Conservation (phyloP, 1,284 basidiomycete species). For the Pseudozyma sp. region DNA sequence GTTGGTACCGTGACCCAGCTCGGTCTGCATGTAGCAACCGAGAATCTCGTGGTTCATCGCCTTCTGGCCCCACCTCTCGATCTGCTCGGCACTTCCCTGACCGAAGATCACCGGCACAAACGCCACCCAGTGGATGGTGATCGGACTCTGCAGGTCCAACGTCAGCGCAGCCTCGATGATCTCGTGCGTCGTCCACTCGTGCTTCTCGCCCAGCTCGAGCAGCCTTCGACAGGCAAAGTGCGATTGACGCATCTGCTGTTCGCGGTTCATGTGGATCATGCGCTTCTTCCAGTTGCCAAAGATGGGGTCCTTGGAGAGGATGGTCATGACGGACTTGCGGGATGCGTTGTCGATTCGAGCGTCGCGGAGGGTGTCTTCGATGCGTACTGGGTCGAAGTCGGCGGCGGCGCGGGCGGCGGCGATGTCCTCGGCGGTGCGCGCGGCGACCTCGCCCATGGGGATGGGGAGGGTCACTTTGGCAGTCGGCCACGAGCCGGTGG, state of each 20-base stretch:
- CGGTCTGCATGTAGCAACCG: constrained; percentile 68
- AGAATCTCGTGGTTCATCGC: constrained; percentile 66
- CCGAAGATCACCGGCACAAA: constrained; percentile 65
- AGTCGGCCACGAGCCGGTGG: constrained; percentile 28
- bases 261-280: constrained; percentile 61
- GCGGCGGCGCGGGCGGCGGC: constrained; percentile 41
- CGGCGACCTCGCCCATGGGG: constrained; percentile 56
- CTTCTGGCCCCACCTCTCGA: constrained; percentile 57
- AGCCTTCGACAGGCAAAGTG: constrained; percentile 61
- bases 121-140: constrained; percentile 64
- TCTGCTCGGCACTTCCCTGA: constrained; percentile 58
- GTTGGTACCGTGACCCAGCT: constrained; percentile 76
- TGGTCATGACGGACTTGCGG: constrained; percentile 52
- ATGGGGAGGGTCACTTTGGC: constrained; percentile 58
- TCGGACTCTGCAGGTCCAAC: constrained; percentile 57
- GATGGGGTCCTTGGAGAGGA: constrained; percentile 51
- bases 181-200: constrained; percentile 63
- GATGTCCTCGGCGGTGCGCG: constrained; percentile 53
- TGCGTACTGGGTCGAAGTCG: constrained; percentile 54
- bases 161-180: constrained; percentile 58
- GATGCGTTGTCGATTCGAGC: constrained; percentile 57
- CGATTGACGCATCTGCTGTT: constrained; percentile 61
- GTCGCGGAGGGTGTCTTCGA: constrained; percentile 61
- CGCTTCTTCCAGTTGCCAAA: constrained; percentile 65
- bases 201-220: constrained; percentile 53